A percentile compares a stretch with the other conserved stretches of the same genome.
phyloP scores from a whole-genome alignment of 768 basidiomycete species.

The Xanthoconium purpureum region DNA sequence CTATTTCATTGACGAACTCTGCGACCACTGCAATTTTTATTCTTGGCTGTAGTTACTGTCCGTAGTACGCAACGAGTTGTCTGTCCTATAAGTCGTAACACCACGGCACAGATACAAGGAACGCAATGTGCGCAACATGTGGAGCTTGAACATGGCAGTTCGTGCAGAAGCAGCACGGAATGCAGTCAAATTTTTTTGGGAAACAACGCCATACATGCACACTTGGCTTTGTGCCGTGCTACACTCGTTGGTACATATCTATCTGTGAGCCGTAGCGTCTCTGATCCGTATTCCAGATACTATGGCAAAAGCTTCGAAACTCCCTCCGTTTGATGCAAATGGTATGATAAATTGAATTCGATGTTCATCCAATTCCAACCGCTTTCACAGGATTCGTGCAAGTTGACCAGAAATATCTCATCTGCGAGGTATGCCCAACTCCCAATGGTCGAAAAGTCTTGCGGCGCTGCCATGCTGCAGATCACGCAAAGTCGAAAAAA shows the following conservation, averaged over 20 bases:
- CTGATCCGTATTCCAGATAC: background rate
- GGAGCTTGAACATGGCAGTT: too few relatives aligned
- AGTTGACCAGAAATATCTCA: background rate
- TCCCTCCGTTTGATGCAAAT: background rate
- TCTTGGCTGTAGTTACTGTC: too few relatives aligned
- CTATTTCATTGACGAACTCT: too few relatives aligned
- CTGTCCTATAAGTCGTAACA: too few relatives aligned
- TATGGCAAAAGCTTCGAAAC: conserved; percentile 1
- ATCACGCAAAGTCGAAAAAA: conserved; percentile 1
- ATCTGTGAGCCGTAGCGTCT: too few relatives aligned
- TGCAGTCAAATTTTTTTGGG: too few relatives aligned
- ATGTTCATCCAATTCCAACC: background rate
- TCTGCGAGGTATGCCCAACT: background rate
- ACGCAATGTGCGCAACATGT: too few relatives aligned
- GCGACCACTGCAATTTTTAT: too few relatives aligned
- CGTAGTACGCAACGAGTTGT: too few relatives aligned
- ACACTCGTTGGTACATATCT: background rate
- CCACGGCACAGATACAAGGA: too few relatives aligned
- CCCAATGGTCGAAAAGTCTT: background rate
- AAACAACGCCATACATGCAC: too few relatives aligned
- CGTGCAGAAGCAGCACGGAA: too few relatives aligned
- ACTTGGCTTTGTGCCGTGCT: background rate
- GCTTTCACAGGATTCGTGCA: background rate
- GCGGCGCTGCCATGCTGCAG: background rate
- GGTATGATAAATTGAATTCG: background rate